Base-by-base conservation (phyloP, 257 asterid genomes). In the Salvia rosmarinus region DNA sequence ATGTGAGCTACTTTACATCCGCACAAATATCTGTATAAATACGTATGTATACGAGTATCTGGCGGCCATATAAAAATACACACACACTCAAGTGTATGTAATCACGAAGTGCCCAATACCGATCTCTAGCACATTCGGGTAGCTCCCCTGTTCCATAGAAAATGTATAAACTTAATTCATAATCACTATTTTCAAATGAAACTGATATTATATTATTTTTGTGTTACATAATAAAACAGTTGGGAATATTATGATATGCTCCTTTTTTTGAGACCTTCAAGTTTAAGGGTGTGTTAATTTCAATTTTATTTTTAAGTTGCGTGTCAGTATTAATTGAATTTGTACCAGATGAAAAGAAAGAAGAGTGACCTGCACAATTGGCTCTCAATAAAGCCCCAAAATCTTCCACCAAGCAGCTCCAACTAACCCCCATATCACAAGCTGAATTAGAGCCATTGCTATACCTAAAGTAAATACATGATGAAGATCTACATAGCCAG, bases 401-500 rank as follows among this genome's bases (percentile, higher is more conserved):
- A 90, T 44, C 73, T 93, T 93, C 97, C 97, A 93, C 98, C 98
- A 93, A 1, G 82, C 86, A 46, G 95, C 95, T 74, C 91, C 96
- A 32, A 65, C 16, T 59, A 87, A 71, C 6, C 56, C 82, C 98
- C 98, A 93, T 7, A 83, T 70, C 9, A 60, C 70, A 51, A 90
- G 57, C 75, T 90, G 88, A 21, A 87, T 58, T 1, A 89, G n/a
- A 67, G 90, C 94, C 84, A 86, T 85, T 68, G 44, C 25, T 50
- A 90, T 81, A 0, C 98, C 98, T 77, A 90, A 20, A 39, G 55
- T 72, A 54, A 93, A 87, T 8, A 86, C 88, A 21, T 85, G 84
- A 1, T 71, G 84, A 11, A 94, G 95, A 34, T 81, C 86, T 11
- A 89, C 90, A 68, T 81, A 93, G 23, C 96, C 98, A 80, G 87